Conservation (phyloP, 1,139 yeast genomes). For the Zygosaccharomyces sapae region DNA sequence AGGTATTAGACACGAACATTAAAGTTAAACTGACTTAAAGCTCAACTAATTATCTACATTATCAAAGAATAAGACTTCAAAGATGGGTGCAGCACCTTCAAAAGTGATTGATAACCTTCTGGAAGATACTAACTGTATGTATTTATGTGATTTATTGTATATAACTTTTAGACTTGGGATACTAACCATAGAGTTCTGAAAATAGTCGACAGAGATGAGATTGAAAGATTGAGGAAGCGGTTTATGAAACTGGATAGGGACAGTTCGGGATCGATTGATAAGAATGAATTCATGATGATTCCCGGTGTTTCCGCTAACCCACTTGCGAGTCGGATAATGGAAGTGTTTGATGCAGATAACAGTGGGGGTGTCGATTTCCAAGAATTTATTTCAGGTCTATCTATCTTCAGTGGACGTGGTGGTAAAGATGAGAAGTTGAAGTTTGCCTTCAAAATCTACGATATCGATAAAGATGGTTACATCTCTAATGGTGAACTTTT, state of each 20-base stretch:
- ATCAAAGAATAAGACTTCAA: slow-evolving; percentile 1
- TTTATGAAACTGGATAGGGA: slow-evolving; percentile 95
- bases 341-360: slow-evolving; percentile 89
- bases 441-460: slow-evolving; percentile 92
- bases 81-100: slow-evolving; percentile 71
- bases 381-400: slow-evolving; percentile 85
- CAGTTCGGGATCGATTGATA: slow-evolving; percentile 87
- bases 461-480: slow-evolving; percentile 91
- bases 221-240: slow-evolving; percentile 83
- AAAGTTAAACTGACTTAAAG: background rate
- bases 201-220: slow-evolving; percentile 75
- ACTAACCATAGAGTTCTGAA: slow-evolving; percentile 3
- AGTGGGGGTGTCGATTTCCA: slow-evolving; percentile 94
- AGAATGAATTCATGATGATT: slow-evolving; percentile 81
- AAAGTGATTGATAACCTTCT: slow-evolving; percentile 61
- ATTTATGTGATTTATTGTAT: background rate
- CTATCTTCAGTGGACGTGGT: slow-evolving; percentile 89
- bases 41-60: background rate
- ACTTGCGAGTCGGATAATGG: slow-evolving; percentile 82
- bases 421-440: slow-evolving; percentile 74
- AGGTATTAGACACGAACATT: background rate
- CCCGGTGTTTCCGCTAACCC: slow-evolving; percentile 94
- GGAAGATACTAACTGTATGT: slow-evolving; percentile 66
- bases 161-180: background rate
- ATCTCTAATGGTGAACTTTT: slow-evolving; percentile 94